phyloP scores from a whole-genome alignment of 2,329 filamentous ascomycete genomes.

The Diaporthe batatas region DNA sequence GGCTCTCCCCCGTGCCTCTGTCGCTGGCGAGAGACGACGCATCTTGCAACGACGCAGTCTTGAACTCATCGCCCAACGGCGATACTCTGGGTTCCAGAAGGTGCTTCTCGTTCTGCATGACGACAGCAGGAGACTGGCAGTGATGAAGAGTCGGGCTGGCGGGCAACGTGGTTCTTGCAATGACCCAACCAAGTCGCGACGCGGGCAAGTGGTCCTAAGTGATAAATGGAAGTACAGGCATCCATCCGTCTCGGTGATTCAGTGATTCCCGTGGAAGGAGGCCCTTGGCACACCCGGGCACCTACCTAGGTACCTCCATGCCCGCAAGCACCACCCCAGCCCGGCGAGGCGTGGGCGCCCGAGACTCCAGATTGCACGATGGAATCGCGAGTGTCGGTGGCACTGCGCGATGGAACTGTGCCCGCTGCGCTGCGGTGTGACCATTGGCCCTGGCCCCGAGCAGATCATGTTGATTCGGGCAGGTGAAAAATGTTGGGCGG shows the following conservation, averaged over 20 bases:
- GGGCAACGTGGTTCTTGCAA: not conserved
- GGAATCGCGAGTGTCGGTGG: not conserved
- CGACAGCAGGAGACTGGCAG: not conserved
- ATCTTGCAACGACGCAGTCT: constrained; percentile 9
- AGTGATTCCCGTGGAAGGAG: not conserved
- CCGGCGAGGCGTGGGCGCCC: not conserved
- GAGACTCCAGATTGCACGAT: constrained; percentile 6
- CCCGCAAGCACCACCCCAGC: not conserved
- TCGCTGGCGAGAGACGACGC: constrained; percentile 5
- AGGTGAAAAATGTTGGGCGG: not conserved
- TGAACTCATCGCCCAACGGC: not conserved
- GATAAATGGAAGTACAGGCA: not conserved
- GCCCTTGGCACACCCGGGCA: not conserved
- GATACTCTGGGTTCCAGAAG: not conserved
- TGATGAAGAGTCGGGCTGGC: not conserved
- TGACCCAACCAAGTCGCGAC: not conserved
- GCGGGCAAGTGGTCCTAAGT: not conserved
- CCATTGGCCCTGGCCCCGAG: not conserved
- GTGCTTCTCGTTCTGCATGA: not conserved
- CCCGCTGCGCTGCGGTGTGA: no score
- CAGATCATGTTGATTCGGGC: not conserved
- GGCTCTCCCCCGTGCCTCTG: not conserved
- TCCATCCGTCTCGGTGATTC: not conserved
- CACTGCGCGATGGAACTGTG: not conserved
- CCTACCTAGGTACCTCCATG: not conserved